phyloP scores from a whole-genome alignment of 2,329 filamentous ascomycete species.

The Seiridium unicorne region DNA sequence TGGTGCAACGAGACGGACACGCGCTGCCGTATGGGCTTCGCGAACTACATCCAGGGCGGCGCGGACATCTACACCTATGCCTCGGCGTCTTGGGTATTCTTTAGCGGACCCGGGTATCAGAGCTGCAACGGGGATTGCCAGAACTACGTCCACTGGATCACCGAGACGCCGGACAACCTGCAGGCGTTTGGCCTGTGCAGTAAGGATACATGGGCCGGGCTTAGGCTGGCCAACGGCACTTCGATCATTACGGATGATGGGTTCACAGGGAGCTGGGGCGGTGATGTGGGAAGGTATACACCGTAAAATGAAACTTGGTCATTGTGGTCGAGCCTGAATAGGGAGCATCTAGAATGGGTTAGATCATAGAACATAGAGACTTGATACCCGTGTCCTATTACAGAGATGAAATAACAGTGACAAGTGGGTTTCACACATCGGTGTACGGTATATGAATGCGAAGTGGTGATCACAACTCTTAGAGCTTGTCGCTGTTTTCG shows the following conservation, averaged over 20 bases:
- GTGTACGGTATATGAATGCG: too few species aligned
- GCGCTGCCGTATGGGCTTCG: constrained; percentile 40
- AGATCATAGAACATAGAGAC: too few species aligned
- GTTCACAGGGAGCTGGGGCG: constrained; percentile 37
- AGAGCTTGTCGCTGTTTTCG: too few species aligned
- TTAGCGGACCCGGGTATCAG: constrained; percentile 37
- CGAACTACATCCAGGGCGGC: constrained; percentile 41
- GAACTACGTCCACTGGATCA: constrained; percentile 38
- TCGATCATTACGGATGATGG: constrained; percentile 26
- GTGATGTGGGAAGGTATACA: constrained; percentile 37
- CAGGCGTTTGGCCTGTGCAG: constrained; percentile 41
- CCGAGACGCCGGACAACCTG: constrained; percentile 33
- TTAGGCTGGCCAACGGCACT: constrained; percentile 35
- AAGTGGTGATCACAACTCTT: too few species aligned
- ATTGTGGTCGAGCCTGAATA: too few species aligned
- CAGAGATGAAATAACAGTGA: too few species aligned
- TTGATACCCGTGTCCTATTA: too few species aligned
- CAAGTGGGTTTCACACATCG: too few species aligned
- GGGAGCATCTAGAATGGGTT: too few species aligned
- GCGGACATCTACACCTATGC: constrained; percentile 39
- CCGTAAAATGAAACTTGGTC: constrained; percentile 10
- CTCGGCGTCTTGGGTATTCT: constrained; percentile 43
- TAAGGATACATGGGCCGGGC: constrained; percentile 32
- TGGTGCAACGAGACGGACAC: constrained; percentile 35
- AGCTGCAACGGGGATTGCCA: constrained; percentile 32